Base-by-base conservation (phyloP, 345 rosid genomes). In the Mercurialis annua region DNA sequence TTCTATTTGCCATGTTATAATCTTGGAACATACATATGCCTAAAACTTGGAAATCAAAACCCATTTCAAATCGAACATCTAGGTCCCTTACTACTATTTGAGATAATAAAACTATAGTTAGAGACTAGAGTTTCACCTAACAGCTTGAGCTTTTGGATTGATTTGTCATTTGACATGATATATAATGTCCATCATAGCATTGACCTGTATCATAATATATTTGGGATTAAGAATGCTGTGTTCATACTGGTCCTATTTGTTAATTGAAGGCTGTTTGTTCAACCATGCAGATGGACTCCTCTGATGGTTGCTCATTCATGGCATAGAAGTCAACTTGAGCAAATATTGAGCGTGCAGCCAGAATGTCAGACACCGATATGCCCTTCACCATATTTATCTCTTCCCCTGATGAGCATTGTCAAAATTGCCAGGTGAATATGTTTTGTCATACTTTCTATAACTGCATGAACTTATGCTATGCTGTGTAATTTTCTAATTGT, bases 271-370 rank as follows among this genome's bases (percentile, higher is more conserved):
- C 15, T 52, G 17, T 46, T 66, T 23, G 47, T 67, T 77, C 62
- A 40, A 50, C 42, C 26, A 61, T 75, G 58, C 68, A 94, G 99
- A 64, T 94, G 97, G 96, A 91, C 88, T 18, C 93, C 96, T 2
- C 76, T 87, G 75, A 87, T 87, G 96, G 98, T 94, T 62, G 96
- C 99, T 70, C 84, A 82, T 31, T 94, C 99, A 16, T 91, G 99
- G 99, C 86, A 83, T 78, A 81, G 92, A 67, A 83, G 77, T 74
- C 83, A 86, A 80, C 90, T 94, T 0, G 96, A 91, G 83, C 92
- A 89, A 68, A 81, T 85, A 68, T 83, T 94, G 31, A 71, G 67
- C 69, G 76, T 76, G 56, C 80, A 72, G 65, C 76, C 81, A 71
- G 90, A 80, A 69, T 46, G 59, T 54, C 87, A 56, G 58, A 67